Conservation (phyloP, 2,329 filamentous ascomycete species). For the Fusarium domesticum region DNA sequence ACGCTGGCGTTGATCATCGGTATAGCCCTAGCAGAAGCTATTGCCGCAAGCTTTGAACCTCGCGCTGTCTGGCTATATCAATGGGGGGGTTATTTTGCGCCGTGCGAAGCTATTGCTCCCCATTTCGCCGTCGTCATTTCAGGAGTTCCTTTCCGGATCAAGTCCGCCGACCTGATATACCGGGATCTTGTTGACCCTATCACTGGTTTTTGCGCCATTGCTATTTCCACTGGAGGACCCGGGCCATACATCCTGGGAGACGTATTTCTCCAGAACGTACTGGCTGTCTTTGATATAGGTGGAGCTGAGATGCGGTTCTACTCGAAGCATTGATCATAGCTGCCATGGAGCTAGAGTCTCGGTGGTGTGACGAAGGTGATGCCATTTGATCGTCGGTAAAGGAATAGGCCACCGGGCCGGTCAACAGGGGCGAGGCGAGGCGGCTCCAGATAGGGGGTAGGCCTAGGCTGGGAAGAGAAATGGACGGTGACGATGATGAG, state of each 20-base stretch:
- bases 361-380: slow-evolving; percentile 6
- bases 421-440: background rate
- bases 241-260: slow-evolving; percentile 51
- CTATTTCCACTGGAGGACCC: slow-evolving; percentile 42
- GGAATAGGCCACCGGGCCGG: background rate
- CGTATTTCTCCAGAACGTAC: slow-evolving; percentile 49
- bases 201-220: slow-evolving; percentile 48
- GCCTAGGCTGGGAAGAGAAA: no score
- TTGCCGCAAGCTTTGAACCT: slow-evolving; percentile 47
- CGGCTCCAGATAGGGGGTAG: no score
- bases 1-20: slow-evolving; percentile 1
- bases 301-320: slow-evolving; percentile 47
- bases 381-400: background rate
- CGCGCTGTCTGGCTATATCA: slow-evolving; percentile 45
- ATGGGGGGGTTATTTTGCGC: slow-evolving; percentile 48
- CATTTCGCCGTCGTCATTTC: slow-evolving; percentile 45
- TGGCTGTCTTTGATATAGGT: slow-evolving; percentile 48
- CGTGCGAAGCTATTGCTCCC: slow-evolving; percentile 47
- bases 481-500: background rate
- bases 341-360: background rate
- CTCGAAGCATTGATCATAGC: slow-evolving; percentile 13
- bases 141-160: slow-evolving; percentile 45
- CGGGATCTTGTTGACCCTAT: slow-evolving; percentile 41
- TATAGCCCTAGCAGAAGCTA: slow-evolving; percentile 45
- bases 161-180: slow-evolving; percentile 48